Base-by-base conservation (phyloP, 139 green algal species). In the Chlorella sp. region DNA sequence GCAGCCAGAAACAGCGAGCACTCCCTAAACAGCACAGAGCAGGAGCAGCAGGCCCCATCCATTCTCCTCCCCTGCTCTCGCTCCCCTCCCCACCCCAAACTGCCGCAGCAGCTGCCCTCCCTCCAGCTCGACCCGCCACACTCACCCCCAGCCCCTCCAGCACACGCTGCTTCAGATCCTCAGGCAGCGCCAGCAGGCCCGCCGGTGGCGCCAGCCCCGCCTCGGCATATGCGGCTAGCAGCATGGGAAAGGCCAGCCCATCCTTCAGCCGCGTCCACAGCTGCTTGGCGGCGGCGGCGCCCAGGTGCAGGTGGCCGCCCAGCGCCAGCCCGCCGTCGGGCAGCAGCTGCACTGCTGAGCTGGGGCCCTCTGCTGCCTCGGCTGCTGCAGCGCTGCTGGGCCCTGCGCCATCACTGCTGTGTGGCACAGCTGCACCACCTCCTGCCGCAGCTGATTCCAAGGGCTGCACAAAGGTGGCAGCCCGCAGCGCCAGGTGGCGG, bases 251-350 rank as follows among this genome's bases (percentile, higher is more conserved):
- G 6, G 78, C 68, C 36, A 90, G 34, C 5, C 39, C 47, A 36
- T 89, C 87, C 68, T 90, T 85, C 74, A 93, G 89, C 32, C 44
- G 28, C 25, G 67, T 57, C 78, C 85, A 89, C 34, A 92, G 67
- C 26, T 55, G 25, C 2, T 76, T 47, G 28, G 55, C 60, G 5
- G 34, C 63, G 1, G 28, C 13, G 0, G 32, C 62, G 41, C 4
- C 3, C 47, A 83, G 32, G 47, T 65, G 41, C 57, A 84, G 26
- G 32, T 38, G 26, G 56, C 74, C 32, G 32, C 30, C 55, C 32
- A 81, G 32, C 16, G 32, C 51, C 51, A 68, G 32, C 4, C 74
- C 51, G 32, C 55, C 55, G 23, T 38, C 32, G 1, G 74, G 51
- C 47, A 68, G 51, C 74, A 69, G 74, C 51, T 51, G 51, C 74